phyloP scores from a whole-genome alignment of 192 early-diverging fungal genomes.

The Gorgonomyces haynaldii region DNA sequence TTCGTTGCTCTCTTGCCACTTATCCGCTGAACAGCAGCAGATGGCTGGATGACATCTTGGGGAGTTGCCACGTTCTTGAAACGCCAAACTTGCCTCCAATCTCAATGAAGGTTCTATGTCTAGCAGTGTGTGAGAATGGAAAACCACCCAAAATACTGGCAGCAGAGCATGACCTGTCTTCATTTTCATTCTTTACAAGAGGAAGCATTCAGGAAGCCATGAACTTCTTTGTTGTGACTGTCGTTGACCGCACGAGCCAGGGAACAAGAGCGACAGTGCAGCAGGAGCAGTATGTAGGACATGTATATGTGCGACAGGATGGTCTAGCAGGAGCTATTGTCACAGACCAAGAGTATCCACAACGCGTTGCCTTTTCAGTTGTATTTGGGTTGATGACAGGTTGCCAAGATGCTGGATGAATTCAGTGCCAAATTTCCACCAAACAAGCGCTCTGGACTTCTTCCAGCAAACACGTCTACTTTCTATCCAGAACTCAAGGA shows the following conservation, averaged over 20 bases:
- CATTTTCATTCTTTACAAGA: conserved; percentile 80
- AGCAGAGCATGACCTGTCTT: conserved; percentile 57
- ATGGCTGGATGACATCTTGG: too few species aligned
- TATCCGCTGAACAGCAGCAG: too few species aligned
- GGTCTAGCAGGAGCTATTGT: conserved; percentile 67
- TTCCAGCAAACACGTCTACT: conserved; percentile 22
- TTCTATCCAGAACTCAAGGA: conserved; percentile 60
- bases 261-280: conserved; percentile 74
- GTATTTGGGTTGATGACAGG: too few species aligned
- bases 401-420: conserved; percentile 81
- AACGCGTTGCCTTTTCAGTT: conserved; percentile 75
- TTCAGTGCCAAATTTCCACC: conserved; percentile 54
- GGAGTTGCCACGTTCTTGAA: too few species aligned
- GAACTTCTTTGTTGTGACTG: conserved; percentile 69
- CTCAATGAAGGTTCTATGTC: neutral
- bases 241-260: conserved; percentile 69
- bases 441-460: conserved; percentile 16
- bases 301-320: conserved; percentile 62
- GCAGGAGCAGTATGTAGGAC: conserved; percentile 67
- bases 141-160: conserved; percentile 31
- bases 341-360: conserved; percentile 80
- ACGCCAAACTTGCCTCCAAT: too few species aligned
- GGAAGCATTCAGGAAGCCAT: conserved; percentile 80
- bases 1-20: too few species aligned
- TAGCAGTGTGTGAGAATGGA: conserved; percentile 5